phyloP scores from a whole-genome alignment of 2,329 filamentous ascomycete species.

The Tolypocladium ovalisporum region DNA sequence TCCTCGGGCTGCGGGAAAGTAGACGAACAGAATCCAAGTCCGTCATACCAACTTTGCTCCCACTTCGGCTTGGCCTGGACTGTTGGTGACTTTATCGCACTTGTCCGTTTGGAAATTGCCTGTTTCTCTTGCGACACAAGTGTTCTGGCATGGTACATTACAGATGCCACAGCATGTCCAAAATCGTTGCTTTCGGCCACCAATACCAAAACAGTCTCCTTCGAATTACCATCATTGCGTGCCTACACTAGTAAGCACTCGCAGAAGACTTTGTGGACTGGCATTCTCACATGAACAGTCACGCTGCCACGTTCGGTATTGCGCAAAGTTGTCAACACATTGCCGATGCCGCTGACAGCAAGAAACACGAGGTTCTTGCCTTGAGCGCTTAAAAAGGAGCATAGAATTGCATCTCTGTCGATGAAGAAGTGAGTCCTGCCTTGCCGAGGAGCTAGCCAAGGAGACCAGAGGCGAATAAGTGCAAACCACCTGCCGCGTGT shows the following conservation, averaged over 20 bases:
- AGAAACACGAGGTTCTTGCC: slow-evolving; percentile 70
- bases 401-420: slow-evolving; percentile 68
- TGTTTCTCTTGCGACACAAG: slow-evolving; percentile 27
- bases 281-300: slow-evolving; percentile 47
- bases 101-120: slow-evolving; percentile 28
- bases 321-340: slow-evolving; percentile 60
- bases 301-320: slow-evolving; percentile 56
- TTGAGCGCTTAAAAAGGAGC: slow-evolving; percentile 61
- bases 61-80: slow-evolving; percentile 49
- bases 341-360: slow-evolving; percentile 61
- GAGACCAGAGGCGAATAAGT: slow-evolving; percentile 65
- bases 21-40: slow-evolving; percentile 69
- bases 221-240: slow-evolving; percentile 53
- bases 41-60: slow-evolving; percentile 85
- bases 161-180: slow-evolving; percentile 65
- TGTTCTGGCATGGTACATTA: slow-evolving; percentile 78
- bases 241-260: slow-evolving; percentile 25
- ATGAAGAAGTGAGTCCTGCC: slow-evolving; percentile 56
- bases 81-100: slow-evolving; percentile 33
- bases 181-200: slow-evolving; percentile 62
- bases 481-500: slow-evolving; percentile 57
- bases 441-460: slow-evolving; percentile 86
- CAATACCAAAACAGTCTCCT: slow-evolving; percentile 50
- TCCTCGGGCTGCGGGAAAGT: neutral
- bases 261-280: neutral